These are phyloP conservation scores for Collariella sp. DNA, from an alignment of 495 filamentous ascomycete genomes.

Conservation along the genomic window DNA sequence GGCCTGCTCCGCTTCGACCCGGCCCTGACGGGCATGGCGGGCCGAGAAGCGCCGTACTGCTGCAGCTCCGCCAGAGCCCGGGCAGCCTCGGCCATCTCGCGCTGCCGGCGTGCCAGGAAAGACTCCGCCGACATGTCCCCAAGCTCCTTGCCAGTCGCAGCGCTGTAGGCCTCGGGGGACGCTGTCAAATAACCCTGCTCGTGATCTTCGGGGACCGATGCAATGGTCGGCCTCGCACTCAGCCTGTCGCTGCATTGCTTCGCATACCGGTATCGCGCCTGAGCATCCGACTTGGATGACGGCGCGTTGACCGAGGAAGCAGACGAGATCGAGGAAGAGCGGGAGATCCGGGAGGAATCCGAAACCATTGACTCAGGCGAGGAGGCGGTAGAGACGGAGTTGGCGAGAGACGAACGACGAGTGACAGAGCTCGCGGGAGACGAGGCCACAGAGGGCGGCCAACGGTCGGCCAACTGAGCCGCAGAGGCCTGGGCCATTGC, in stretches of 20 bases:
- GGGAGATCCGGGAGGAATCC: constrained; percentile 65
- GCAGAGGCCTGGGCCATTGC: constrained; percentile 73
- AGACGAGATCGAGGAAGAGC: constrained; percentile 67
- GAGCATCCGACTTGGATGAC: constrained; percentile 61
- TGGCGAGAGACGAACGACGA: constrained; percentile 69
- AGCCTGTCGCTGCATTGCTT: constrained; percentile 51
- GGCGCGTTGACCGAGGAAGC: constrained; percentile 61
- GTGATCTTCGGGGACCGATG: constrained; percentile 45
- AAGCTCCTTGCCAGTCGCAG: constrained; percentile 46
- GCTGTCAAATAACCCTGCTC: constrained; percentile 48
- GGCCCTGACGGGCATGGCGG: constrained; percentile 24
- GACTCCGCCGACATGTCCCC: constrained; percentile 45
- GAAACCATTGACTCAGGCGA: constrained; percentile 90
- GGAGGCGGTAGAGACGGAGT: constrained; percentile 65
- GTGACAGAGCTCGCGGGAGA: constrained; percentile 49
- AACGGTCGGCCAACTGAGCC: constrained; percentile 48
- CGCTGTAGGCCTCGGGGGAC: constrained; percentile 55
- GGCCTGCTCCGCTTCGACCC: constrained; percentile 61
- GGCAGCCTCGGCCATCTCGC: constrained; percentile 51
- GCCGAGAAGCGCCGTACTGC: constrained; percentile 29
- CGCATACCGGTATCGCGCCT: constrained; percentile 75
- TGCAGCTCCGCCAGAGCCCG: constrained; percentile 59
- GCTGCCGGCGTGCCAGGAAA: constrained; percentile 34
- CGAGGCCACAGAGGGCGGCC: constrained; percentile 48
- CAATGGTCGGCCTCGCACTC: constrained; percentile 38